Evolutionary conservation across 306 rosid genomes (phyloP), one percentile per base, ranked within the genome.

Genomic region (Vicia faba): DNA sequence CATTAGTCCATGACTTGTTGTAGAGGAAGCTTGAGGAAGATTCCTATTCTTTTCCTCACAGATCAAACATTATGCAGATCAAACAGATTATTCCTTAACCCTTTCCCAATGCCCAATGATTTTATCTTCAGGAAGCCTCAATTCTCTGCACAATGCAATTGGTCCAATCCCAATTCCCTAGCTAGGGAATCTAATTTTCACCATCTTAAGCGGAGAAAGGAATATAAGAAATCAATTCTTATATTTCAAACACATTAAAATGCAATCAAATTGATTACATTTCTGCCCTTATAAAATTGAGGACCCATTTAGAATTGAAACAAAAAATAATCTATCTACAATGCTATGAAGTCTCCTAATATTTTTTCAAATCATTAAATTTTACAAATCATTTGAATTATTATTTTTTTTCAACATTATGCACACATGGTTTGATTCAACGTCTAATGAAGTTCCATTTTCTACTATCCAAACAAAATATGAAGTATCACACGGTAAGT

Each of bases 401-500:
- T 29, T 56, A 14, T 28, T 11, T 3, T 13, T 28, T 38, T 56
- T 25, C 14, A 12, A 56, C 61, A 6, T 56, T 25, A 8, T 56
- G n/a, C 11, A 7, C 20, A 56, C 62, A 28, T 15, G 40, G 6
- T 36, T 60, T 60, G 29, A 18, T 35, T 29, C 31, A n/a, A 15
- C 63, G 35, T 57, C 4, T 9, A 11, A 59, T 4, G 40, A 33
- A 58, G 48, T 31, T 11, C 38, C 61, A 19, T 45, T 46, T 45
- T 23, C 20, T 41, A 62, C 53, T 9, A 60, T 60, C 62, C 55
- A 14, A 31, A 70, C 55, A 36, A 55, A 26, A 55, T 28, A 28
- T 55, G 39, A n/a, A 7, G 53, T 9, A 61, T n/a, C 53, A 50
- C 46, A 58, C n/a, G 20, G 36, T 50, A 69, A 77, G 49, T 48